These are phyloP conservation scores for Exophiala lecanii-corni DNA, from an alignment of 2,329 filamentous ascomycete species.

Conservation along the genomic window DNA sequence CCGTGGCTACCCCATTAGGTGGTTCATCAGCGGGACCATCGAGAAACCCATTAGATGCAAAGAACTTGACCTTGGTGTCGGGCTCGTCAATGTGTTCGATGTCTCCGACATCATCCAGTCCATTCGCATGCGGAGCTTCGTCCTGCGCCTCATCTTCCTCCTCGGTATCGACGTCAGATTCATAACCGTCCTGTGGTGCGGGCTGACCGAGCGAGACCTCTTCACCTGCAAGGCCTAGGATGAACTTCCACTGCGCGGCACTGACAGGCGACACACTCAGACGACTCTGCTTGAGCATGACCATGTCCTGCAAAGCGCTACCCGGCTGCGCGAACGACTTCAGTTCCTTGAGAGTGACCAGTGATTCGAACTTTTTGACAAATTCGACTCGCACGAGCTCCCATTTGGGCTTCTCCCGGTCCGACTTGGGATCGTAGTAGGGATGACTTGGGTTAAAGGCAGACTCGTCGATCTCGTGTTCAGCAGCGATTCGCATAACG, in stretches of 20 bases:
- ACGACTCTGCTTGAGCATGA: conserved; percentile 75
- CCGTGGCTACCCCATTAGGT: too few relatives aligned
- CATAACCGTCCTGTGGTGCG: conserved; percentile 16
- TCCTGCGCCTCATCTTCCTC: conserved; percentile 21
- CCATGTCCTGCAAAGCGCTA: conserved; percentile 64
- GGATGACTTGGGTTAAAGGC: conserved; percentile 68
- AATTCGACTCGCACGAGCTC: conserved; percentile 85
- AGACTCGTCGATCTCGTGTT: conserved; percentile 73
- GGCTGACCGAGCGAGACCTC: conserved; percentile 23
- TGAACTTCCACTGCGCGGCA: conserved; percentile 45
- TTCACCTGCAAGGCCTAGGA: conserved; percentile 39
- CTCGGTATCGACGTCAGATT: conserved; percentile 23
- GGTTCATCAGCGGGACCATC: too few relatives aligned
- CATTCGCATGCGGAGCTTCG: too few relatives aligned
- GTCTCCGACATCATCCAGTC: too few relatives aligned
- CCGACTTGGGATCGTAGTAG: conserved; percentile 79
- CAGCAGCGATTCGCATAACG: conserved; percentile 80
- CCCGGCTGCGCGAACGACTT: conserved; percentile 58
- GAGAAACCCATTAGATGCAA: too few relatives aligned
- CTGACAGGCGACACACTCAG: conserved; percentile 65
- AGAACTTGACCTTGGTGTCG: too few relatives aligned
- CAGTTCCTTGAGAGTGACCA: conserved; percentile 67
- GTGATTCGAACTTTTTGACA: conserved; percentile 70
- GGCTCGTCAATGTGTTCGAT: too few relatives aligned
- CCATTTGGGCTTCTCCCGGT: conserved; percentile 70